These are phyloP conservation scores for Dillenia suffruticosa DNA, from an alignment of 164 flowering plant genomes.

Conservation along the genomic window DNA sequence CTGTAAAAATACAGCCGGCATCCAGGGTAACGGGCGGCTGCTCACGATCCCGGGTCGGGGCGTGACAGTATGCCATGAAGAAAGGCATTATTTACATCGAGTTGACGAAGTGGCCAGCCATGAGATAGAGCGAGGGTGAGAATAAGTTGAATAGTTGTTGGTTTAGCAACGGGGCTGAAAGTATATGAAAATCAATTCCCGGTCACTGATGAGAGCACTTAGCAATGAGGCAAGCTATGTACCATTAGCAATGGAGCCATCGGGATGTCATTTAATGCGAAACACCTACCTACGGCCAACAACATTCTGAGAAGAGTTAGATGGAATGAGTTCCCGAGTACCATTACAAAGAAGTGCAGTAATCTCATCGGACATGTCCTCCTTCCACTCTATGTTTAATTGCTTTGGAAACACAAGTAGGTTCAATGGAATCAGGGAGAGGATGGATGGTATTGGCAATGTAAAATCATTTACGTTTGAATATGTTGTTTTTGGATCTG, in stretches of 20 bases:
- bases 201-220: slow-evolving; percentile 17
- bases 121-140: slow-evolving; percentile 3
- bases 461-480: neutral
- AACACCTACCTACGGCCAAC: neutral
- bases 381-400: neutral
- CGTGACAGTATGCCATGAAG: neutral
- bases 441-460: slow-evolving; percentile 2
- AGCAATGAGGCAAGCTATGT: slow-evolving; percentile 14
- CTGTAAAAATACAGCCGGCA: no score
- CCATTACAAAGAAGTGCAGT: neutral
- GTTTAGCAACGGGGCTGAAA: slow-evolving; percentile 20
- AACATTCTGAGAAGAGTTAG: no score
- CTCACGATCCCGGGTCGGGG: no score
- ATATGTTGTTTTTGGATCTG: neutral
- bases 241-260: no score
- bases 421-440: neutral
- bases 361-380: slow-evolving; percentile 1
- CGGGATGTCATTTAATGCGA: no score
- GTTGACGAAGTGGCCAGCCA: slow-evolving; percentile 8
- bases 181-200: slow-evolving; percentile 11
- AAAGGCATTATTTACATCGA: slow-evolving; percentile 16
- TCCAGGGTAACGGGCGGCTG: no score
- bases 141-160: slow-evolving; percentile 8
- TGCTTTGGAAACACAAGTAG: slow-evolving; percentile 3
- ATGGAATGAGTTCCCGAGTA: slow-evolving; percentile 6